Evolutionary conservation across 1,139 yeast genomes (phyloP).

Genomic region (Taiozyma sp.): DNA sequence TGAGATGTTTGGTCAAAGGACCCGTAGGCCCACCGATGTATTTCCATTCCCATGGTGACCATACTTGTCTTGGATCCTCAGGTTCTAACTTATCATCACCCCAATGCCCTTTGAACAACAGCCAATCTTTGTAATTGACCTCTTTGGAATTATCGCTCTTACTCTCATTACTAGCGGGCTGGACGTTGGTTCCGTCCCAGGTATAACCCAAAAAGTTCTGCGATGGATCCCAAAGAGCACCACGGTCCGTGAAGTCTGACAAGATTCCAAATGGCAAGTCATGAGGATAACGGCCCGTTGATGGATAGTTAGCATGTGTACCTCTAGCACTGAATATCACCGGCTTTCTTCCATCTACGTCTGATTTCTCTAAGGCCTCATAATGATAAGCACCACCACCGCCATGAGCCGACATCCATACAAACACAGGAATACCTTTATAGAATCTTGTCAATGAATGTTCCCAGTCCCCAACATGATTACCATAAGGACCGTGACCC

Average conservation of each 20-base stretch:
- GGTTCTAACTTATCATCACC: conserved; percentile 72
- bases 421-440: conserved; percentile 73
- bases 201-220: conserved; percentile 76
- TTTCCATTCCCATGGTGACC: conserved; percentile 86
- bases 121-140: conserved; percentile 67
- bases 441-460: conserved; percentile 83
- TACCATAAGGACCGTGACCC: conserved; percentile 97
- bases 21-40: conserved; percentile 92
- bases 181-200: conserved; percentile 50
- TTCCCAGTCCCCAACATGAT: conserved; percentile 98
- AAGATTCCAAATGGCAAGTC: conserved; percentile 82
- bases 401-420: conserved; percentile 99
- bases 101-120: conserved; percentile 80
- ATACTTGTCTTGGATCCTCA: conserved; percentile 70
- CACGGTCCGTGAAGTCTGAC: conserved; percentile 91
- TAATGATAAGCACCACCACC: conserved; percentile 91
- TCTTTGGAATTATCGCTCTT: conserved; percentile 48
- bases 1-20: conserved; percentile 72
- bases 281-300: conserved; percentile 95
- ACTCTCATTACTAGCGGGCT: conserved; percentile 25
- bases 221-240: conserved; percentile 92
- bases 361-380: conserved; percentile 66
- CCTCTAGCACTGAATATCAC: conserved; percentile 88
- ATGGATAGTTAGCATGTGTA: conserved; percentile 93
- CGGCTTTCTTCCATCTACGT: conserved; percentile 45